phyloP scores from a whole-genome alignment of 805 yeast species.

The Lachancea sp. region DNA sequence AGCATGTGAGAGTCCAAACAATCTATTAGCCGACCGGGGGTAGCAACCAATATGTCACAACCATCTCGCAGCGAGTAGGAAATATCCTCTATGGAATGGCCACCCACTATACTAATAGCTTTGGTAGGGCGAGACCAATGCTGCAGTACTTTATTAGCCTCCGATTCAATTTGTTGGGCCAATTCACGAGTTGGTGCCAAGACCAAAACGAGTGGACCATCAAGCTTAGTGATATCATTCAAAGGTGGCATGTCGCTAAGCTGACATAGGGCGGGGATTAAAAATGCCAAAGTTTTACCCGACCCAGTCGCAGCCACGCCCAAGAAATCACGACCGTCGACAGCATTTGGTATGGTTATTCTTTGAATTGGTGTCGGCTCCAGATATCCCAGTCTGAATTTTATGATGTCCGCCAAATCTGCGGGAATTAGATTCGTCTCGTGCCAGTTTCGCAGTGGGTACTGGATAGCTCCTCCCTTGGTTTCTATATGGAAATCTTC shows the following conservation, averaged over 20 bases:
- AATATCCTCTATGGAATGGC: constrained; percentile 76
- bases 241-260: constrained; percentile 42
- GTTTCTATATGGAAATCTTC: constrained; percentile 68
- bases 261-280: constrained; percentile 63
- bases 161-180: constrained; percentile 76
- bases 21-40: constrained; percentile 89
- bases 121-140: constrained; percentile 36
- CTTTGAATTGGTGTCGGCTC: constrained; percentile 90
- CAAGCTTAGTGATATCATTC: constrained; percentile 41
- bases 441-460: constrained; percentile 71
- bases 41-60: constrained; percentile 79
- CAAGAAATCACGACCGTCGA: constrained; percentile 55
- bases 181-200: constrained; percentile 92
- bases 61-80: constrained; percentile 50
- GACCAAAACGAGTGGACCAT: constrained; percentile 70
- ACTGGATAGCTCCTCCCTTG: constrained; percentile 37
- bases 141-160: constrained; percentile 48
- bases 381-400: constrained; percentile 38
- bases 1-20: constrained; percentile 64
- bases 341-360: constrained; percentile 70
- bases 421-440: constrained; percentile 49
- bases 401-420: constrained; percentile 35
- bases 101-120: constrained; percentile 75
- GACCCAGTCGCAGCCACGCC: constrained; percentile 97
- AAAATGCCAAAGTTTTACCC: constrained; percentile 84